Evolutionary conservation across 148 eudicot genomes (phyloP), one percentile per base, ranked within the genome.

Genomic region (Chenopodium berlandieri): DNA sequence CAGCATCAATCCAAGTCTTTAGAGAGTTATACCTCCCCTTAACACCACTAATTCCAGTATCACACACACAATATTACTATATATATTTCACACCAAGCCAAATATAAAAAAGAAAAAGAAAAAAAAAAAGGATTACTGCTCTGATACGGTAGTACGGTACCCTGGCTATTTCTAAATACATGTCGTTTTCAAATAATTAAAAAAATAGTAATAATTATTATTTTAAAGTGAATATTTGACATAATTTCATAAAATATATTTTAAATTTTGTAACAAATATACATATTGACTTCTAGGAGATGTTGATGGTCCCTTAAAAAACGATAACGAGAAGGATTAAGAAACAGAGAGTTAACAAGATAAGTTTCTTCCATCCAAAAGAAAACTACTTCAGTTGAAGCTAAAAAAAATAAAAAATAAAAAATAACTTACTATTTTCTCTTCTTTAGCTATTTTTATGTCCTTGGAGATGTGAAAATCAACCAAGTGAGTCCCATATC

Each of bases 381-480:
- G 12, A 25, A 27, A 56, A 16, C 4, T 17, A 56, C 17, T 56
- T 56, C 22, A 56, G 17, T 56, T 56, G 70, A 80, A 73, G 75
- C 56, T 60, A 63, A 40, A 52, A 30, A 34, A 79, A 75, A 72
- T 6, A 37, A 62, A 83, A 31, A 31, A 31, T 31, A 31, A 20
- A 58, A 32, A 23, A 23, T 23, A 64, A 81, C 95, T 88, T 89
- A 96, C 99, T 25, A 92, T 78, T 86, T 69, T 92, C n/a, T 92
- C 97, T 25, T 82, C 87, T 66, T 84, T 82, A 60, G 92, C 82
- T 76, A 68, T 37, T 40, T 48, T 78, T 9, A 79, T 20, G 62
- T 80, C 82, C 86, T 90, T 96, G 52, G 91, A 77, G 78, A 96
- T 89, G 78, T 87, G 91, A 86, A 96, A 96, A 86, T 96, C 99